Conservation (phyloP, 2,329 filamentous ascomycete genomes). For the Aschersonia sp. region DNA sequence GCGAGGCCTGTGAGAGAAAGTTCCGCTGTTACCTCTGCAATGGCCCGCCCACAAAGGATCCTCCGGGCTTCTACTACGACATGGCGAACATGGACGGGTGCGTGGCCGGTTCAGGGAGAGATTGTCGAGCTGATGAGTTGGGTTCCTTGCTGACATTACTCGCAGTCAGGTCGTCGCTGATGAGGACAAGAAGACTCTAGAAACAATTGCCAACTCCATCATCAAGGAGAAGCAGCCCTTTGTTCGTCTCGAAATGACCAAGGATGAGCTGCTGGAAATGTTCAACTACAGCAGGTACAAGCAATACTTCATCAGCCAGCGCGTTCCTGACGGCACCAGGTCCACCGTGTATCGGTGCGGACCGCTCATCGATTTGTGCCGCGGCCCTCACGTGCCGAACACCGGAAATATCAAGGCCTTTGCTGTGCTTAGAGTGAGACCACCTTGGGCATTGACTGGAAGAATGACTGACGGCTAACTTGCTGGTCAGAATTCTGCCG, state of each 20-base stretch:
- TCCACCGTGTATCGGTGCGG: slow-evolving; percentile 94
- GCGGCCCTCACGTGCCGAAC: slow-evolving; percentile 83
- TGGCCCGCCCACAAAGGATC: slow-evolving; percentile 74
- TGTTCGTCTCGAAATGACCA: slow-evolving; percentile 75
- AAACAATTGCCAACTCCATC: slow-evolving; percentile 65
- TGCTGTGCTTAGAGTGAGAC: slow-evolving; percentile 62
- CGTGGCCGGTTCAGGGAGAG: neutral
- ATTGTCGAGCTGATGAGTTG: neutral
- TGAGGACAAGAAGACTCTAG: slow-evolving; percentile 74
- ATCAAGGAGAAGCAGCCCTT: slow-evolving; percentile 97
- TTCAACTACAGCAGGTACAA: slow-evolving; percentile 98
- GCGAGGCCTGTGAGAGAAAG: slow-evolving; percentile 79
- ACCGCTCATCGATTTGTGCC: slow-evolving; percentile 86
- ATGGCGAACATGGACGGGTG: slow-evolving; percentile 50
- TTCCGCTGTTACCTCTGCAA: slow-evolving; percentile 90
- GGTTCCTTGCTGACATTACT: slow-evolving; percentile 20
- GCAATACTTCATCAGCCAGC: slow-evolving; percentile 73
- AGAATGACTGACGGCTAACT: slow-evolving; percentile 6
- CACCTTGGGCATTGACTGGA: neutral
- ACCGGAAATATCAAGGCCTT: slow-evolving; percentile 92
- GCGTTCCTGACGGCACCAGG: slow-evolving; percentile 65
- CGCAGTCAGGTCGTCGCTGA: slow-evolving; percentile 54
- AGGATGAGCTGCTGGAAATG: slow-evolving; percentile 84
- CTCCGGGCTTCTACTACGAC: slow-evolving; percentile 82
- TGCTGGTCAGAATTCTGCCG: slow-evolving; percentile 40